Evolutionary conservation across 345 rosid genomes (phyloP).

Genomic region (Aegle marmelos): DNA sequence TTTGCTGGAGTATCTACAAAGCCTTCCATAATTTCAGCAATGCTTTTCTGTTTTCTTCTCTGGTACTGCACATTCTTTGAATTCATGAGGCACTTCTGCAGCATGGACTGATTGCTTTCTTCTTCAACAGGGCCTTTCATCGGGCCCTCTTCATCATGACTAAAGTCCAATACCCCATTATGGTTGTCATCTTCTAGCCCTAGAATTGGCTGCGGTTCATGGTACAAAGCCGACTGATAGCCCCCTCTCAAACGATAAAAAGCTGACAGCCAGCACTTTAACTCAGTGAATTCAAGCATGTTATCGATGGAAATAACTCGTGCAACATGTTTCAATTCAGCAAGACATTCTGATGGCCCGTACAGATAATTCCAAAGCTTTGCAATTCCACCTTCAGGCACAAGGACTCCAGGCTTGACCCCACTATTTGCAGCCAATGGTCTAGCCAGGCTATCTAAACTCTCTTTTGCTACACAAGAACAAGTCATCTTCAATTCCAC

Average conservation of each 20-base stretch:
- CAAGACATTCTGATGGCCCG: conserved; percentile 52
- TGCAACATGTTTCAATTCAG: conserved; percentile 45
- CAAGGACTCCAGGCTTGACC: conserved; percentile 59
- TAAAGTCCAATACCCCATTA: conserved; percentile 22
- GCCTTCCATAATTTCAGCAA: conserved; percentile 69
- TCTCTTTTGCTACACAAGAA: conserved; percentile 46
- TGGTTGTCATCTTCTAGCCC: conserved; percentile 67
- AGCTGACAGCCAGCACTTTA: conserved; percentile 69
- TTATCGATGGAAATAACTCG: conserved; percentile 27
- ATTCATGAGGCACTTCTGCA: conserved; percentile 35
- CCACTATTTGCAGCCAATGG: conserved; percentile 60
- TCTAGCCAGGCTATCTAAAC: conserved; percentile 28
- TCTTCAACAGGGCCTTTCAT: conserved; percentile 42
- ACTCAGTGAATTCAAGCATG: conserved; percentile 45
- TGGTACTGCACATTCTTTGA: conserved; percentile 39
- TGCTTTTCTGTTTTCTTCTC: conserved; percentile 77
- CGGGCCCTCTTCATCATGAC: conserved; percentile 28
- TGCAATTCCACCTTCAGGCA: conserved; percentile 54
- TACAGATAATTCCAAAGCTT: conserved; percentile 39
- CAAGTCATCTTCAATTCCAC: conserved; percentile 58
- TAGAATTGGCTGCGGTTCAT: conserved; percentile 49
- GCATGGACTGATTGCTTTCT: conserved; percentile 25
- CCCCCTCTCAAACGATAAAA: conserved; percentile 58
- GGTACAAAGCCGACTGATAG: conserved; percentile 36
- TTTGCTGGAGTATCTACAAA: conserved; percentile 26